Conservation (phyloP, 1,284 basidiomycete genomes). For the Sutorius eximius region DNA sequence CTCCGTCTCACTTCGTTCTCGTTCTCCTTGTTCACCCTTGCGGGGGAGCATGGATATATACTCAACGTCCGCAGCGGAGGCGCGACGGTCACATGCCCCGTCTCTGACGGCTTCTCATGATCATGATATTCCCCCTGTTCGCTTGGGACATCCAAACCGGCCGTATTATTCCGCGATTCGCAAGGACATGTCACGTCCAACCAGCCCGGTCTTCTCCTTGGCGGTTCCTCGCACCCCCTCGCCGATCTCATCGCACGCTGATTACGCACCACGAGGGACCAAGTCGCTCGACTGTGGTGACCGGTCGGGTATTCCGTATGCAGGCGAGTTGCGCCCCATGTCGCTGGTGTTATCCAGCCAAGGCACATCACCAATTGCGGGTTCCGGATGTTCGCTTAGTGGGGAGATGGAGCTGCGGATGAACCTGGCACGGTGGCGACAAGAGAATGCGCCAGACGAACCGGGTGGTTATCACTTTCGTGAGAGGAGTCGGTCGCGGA, state of each 20-base stretch:
- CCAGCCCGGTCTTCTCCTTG: conserved; percentile 32
- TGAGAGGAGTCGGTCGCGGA: conserved; percentile 26
- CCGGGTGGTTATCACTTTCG: conserved; percentile 33
- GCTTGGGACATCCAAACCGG: conserved; percentile 53
- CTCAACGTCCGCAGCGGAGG: conserved; percentile 20
- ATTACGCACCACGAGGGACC: conserved; percentile 31
- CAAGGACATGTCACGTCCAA: conserved; percentile 50
- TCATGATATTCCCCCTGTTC: conserved; percentile 34
- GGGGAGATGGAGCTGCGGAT: conserved; percentile 60
- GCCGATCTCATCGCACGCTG: conserved; percentile 25
- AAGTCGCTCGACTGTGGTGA: conserved; percentile 36
- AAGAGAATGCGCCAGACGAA: conserved; percentile 29
- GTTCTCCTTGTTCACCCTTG: conserved; percentile 32
- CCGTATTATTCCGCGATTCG: conserved; percentile 66
- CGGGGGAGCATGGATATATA: conserved; percentile 20
- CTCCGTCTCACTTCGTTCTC: conserved; percentile 39
- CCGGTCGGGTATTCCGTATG: conserved; percentile 18
- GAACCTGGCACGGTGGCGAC: conserved; percentile 47
- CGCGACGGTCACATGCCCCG: conserved; percentile 19
- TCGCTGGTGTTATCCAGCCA: conserved; percentile 32
- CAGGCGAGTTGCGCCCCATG: conserved; percentile 33
- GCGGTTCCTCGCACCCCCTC: conserved; percentile 26
- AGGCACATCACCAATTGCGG: conserved; percentile 17
- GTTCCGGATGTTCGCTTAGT: conserved; percentile 53
- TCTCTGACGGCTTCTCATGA: conserved; percentile 23